phyloP scores from a whole-genome alignment of 306 rosid genomes.

The Vachellia collinsii region DNA sequence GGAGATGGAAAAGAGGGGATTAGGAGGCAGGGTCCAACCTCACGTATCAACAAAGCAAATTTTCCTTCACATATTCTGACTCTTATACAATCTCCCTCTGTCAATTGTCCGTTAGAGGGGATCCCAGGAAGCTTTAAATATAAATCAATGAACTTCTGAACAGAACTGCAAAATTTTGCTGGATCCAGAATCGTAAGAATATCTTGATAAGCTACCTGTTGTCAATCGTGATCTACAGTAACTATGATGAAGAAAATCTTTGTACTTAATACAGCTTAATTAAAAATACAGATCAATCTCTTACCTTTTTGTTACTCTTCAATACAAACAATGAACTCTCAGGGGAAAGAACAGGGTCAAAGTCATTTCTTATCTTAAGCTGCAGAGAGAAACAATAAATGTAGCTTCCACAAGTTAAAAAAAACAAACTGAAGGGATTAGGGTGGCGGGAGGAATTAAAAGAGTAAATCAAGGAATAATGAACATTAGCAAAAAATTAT shows the following conservation, averaged over 20 bases:
- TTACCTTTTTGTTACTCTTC: slow-evolving; percentile 92
- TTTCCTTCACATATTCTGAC: slow-evolving; percentile 99
- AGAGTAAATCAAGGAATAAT: neutral
- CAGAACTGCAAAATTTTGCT: slow-evolving; percentile 90
- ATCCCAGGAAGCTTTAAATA: slow-evolving; percentile 93
- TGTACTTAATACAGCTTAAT: slow-evolving; percentile 23
- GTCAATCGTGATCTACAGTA: slow-evolving; percentile 39
- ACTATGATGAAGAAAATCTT: slow-evolving; percentile 26
- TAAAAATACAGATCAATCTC: slow-evolving; percentile 30
- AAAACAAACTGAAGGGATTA: slow-evolving; percentile 18
- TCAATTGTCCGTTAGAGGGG: slow-evolving; percentile 81
- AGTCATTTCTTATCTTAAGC: slow-evolving; percentile 99
- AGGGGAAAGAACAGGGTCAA: slow-evolving; percentile 98
- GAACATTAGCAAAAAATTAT: slow-evolving; percentile 29
- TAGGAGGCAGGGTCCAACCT: slow-evolving; percentile 52
- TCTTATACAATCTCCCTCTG: slow-evolving; percentile 93
- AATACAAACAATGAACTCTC: slow-evolving; percentile 97
- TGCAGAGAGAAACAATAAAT: slow-evolving; percentile 47
- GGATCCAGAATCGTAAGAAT: slow-evolving; percentile 89
- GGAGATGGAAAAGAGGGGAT: slow-evolving; percentile 8
- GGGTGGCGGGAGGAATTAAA: slow-evolving; percentile 7
- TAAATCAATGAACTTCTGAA: slow-evolving; percentile 91
- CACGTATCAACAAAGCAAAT: slow-evolving; percentile 93
- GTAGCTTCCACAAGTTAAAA: slow-evolving; percentile 1
- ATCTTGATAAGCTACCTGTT: slow-evolving; percentile 90